phyloP scores from a whole-genome alignment of 2,329 filamentous ascomycete genomes.

The Eutypa lata region DNA sequence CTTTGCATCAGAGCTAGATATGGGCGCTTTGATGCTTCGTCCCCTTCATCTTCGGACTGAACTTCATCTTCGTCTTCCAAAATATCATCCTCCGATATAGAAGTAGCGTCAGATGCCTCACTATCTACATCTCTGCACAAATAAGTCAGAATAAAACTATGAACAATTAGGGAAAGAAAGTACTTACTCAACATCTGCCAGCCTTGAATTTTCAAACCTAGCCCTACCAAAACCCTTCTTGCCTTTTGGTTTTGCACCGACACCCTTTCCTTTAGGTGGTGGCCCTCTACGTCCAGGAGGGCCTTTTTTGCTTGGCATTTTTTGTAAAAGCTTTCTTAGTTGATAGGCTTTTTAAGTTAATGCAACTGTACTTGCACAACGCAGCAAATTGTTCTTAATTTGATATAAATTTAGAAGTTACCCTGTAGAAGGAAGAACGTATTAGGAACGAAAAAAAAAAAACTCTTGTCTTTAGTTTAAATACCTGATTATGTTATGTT shows the following conservation, averaged over 20 bases:
- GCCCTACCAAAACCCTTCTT: neutral
- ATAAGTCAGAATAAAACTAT: constrained; percentile 7
- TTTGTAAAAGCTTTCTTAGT: neutral
- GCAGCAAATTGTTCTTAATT: too few species aligned
- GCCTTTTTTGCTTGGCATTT: constrained; percentile 1
- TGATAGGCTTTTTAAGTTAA: neutral
- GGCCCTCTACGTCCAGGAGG: neutral
- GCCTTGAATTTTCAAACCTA: neutral
- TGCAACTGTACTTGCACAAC: too few species aligned
- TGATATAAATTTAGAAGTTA: too few species aligned
- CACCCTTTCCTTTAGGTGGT: neutral
- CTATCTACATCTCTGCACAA: constrained; percentile 27
- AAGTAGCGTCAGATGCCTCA: constrained; percentile 33
- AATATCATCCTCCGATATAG: constrained; percentile 37
- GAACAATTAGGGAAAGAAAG: neutral
- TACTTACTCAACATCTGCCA: neutral
- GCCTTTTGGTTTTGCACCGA: neutral
- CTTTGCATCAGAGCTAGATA: constrained; percentile 60
- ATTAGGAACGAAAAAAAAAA: too few species aligned
- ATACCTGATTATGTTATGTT: too few species aligned
- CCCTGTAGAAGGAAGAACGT: too few species aligned
- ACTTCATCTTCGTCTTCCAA: constrained; percentile 45
- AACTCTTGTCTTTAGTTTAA: too few species aligned
- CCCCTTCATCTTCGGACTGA: constrained; percentile 39
- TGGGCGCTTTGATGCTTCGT: constrained; percentile 39